Percentiles rank a stretch among this genome's conserved stretches.
These are phyloP conservation scores for Coemansia javaensis DNA, from an alignment of 192 early-diverging fungal species.

Conservation along the genomic window DNA sequence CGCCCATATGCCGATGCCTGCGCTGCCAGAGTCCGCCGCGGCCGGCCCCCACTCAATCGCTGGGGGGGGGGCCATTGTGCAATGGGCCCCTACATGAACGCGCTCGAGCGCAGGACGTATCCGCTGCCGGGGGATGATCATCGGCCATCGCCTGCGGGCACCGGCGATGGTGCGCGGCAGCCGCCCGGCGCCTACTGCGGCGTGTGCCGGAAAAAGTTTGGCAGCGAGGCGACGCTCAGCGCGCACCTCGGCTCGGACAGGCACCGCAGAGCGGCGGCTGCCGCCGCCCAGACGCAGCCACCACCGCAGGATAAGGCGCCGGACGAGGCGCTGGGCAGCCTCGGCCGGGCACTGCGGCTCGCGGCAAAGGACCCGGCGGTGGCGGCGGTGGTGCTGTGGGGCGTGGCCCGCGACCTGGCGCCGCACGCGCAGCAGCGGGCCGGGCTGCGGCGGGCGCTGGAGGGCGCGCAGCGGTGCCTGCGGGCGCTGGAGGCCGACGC, in stretches of 20 bases:
- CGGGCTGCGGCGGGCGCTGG: constrained; percentile 6
- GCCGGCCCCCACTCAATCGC: no score
- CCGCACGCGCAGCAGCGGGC: neutral
- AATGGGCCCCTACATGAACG: neutral
- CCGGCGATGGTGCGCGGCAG: no score
- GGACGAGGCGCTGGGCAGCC: constrained; percentile 1
- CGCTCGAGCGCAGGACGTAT: constrained; percentile 3
- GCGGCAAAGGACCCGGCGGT: constrained; percentile 29
- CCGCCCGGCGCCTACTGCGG: no score
- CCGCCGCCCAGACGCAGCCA: neutral
- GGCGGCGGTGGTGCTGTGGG: constrained; percentile 43
- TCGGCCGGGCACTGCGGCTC: constrained; percentile 25
- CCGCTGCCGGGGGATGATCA: neutral
- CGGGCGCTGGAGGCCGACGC: constrained; percentile 12
- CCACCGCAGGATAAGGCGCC: no score
- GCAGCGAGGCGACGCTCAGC: constrained; percentile 12
- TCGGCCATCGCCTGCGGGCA: no score
- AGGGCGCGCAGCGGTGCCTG: constrained; percentile 16
- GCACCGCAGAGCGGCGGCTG: constrained; percentile 2
- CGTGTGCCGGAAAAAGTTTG: constrained; percentile 25
- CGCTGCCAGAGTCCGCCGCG: no score
- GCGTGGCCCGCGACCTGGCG: constrained; percentile 35
- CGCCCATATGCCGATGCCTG: no score
- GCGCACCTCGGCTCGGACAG: constrained; percentile 25
- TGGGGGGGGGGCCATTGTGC: neutral